These are phyloP conservation scores for Wickerhamomyces kurtzmanii DNA, from an alignment of 805 yeast genomes.

Conservation along the genomic window DNA sequence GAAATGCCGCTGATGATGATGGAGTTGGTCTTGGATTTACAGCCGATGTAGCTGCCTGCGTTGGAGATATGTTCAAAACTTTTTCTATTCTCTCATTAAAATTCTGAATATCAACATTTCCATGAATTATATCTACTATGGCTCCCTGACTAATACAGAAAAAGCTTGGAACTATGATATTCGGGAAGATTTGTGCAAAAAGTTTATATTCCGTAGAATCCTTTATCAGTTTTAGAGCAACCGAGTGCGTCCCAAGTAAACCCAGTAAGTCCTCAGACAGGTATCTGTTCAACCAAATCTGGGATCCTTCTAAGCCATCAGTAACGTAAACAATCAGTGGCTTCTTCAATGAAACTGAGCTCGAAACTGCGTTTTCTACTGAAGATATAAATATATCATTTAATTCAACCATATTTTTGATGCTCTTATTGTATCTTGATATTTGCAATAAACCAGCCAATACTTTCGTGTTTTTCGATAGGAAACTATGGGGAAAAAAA, in stretches of 20 bases:
- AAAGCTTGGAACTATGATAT: conserved; percentile 42
- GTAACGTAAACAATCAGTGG: conserved; percentile 31
- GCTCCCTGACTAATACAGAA: conserved; percentile 40
- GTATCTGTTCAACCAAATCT: conserved; percentile 12
- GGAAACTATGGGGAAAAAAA: too few species aligned
- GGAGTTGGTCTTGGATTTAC: conserved; percentile 5
- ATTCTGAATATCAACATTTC: conserved; percentile 16
- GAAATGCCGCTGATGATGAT: conserved; percentile 1
- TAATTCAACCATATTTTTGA: conserved; percentile 5
- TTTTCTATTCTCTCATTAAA: conserved; percentile 18
- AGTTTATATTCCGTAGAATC: conserved; percentile 32
- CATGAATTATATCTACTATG: conserved; percentile 32
- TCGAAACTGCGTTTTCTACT: conserved; percentile 29
- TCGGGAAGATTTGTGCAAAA: conserved; percentile 49
- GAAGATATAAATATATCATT: conserved; percentile 13
- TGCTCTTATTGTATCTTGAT: not conserved
- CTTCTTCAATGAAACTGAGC: conserved; percentile 23
- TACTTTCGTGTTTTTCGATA: too few species aligned
- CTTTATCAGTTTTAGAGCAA: conserved; percentile 30
- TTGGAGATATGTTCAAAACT: conserved; percentile 6
- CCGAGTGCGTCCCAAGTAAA: conserved; percentile 11
- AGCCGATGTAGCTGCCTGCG: conserved; percentile 1
- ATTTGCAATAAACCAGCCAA: too few species aligned
- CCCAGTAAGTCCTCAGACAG: conserved; percentile 1
- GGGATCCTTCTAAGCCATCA: conserved; percentile 11